These are phyloP conservation scores for Penicillium simplicissimum DNA, from an alignment of 495 filamentous ascomycete species.

Conservation along the genomic window DNA sequence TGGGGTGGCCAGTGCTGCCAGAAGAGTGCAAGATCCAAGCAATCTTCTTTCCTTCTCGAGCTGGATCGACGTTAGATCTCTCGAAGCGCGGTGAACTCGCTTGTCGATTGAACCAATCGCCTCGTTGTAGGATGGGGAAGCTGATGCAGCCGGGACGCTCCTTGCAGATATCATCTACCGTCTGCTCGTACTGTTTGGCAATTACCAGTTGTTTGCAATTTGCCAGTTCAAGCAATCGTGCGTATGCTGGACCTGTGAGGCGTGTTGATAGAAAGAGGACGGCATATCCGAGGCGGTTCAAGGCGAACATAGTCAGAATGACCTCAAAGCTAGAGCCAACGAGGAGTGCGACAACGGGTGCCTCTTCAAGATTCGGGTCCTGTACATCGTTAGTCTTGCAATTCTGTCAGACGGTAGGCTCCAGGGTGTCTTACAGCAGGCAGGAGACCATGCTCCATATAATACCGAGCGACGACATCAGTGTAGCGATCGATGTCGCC, in stretches of 20 bases:
- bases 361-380: conserved; percentile 24
- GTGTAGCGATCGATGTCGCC: conserved; percentile 29
- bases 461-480: conserved; percentile 27
- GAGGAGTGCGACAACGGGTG: conserved; percentile 50
- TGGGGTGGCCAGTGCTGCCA: conserved; percentile 61
- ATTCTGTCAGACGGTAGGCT: neutral
- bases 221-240: conserved; percentile 48
- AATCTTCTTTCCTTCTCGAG: conserved; percentile 37
- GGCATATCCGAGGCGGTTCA: conserved; percentile 57
- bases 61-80: conserved; percentile 14
- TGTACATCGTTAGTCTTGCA: neutral
- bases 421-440: conserved; percentile 19
- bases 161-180: conserved; percentile 20
- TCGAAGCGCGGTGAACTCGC: conserved; percentile 13
- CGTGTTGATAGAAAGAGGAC: conserved; percentile 58
- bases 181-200: conserved; percentile 18
- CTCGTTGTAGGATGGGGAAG: conserved; percentile 15
- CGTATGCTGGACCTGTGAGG: conserved; percentile 50
- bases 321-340: conserved; percentile 56
- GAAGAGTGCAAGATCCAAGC: conserved; percentile 58
- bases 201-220: conserved; percentile 41
- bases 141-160: conserved; percentile 16
- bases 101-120: conserved; percentile 26
- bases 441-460: conserved; percentile 23
- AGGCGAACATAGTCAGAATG: conserved; percentile 53